These are phyloP conservation scores for Coprinopsis strossmayeri DNA, from an alignment of 768 basidiomycete genomes.

Conservation along the genomic window DNA sequence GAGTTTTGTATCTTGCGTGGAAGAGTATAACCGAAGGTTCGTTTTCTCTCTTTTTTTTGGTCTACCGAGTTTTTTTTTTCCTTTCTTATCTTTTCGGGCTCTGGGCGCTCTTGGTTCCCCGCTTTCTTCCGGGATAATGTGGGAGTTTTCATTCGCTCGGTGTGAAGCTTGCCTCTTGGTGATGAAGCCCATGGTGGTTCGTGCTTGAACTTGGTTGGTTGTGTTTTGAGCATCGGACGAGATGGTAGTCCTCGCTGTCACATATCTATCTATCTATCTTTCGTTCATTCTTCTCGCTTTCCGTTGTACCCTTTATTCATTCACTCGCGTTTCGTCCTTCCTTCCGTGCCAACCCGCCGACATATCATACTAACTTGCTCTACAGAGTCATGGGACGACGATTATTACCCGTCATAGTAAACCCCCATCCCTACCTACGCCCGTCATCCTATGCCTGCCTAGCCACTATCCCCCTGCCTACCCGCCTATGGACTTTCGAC, in stretches of 20 bases:
- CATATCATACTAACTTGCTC: slow-evolving; percentile 6
- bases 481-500: no score
- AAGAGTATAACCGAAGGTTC: slow-evolving; percentile 82
- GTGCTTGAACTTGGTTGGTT: no score
- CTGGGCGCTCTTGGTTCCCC: neutral
- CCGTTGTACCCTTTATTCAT: neutral
- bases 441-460: no score
- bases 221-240: no score
- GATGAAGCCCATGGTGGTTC: no score
- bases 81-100: neutral
- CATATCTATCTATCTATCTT: no score
- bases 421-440: no score
- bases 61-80: slow-evolving; percentile 1
- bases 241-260: no score
- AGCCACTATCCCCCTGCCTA: no score
- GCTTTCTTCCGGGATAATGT: no score
- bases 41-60: slow-evolving; percentile 16
- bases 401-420: slow-evolving; percentile 18
- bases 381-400: slow-evolving; percentile 28
- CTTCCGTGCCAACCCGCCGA: neutral
- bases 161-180: no score
- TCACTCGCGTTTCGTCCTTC: neutral
- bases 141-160: neutral
- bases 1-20: slow-evolving; percentile 74
- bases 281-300: no score